Conservation (phyloP, 2,329 filamentous ascomycete genomes). For the Beauveria medogensis region DNA sequence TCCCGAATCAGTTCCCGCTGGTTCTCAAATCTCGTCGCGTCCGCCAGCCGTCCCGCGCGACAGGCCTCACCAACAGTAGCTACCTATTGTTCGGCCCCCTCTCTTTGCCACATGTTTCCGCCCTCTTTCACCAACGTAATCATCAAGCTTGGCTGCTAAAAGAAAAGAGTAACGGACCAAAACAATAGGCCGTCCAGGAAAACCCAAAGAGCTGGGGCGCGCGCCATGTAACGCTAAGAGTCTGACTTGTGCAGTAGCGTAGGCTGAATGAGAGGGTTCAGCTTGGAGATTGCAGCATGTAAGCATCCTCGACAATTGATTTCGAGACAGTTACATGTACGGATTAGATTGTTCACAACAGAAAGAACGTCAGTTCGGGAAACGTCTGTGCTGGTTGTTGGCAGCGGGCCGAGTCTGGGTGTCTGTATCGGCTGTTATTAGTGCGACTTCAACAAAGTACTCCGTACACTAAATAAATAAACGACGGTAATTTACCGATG, state of each 20-base stretch:
- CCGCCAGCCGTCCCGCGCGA: neutral
- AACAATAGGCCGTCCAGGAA: neutral
- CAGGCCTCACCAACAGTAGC: neutral
- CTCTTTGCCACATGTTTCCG: neutral
- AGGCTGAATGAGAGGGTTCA: neutral
- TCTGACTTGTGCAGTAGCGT: neutral
- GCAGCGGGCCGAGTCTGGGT: no score
- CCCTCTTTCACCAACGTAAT: neutral
- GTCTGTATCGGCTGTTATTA: neutral
- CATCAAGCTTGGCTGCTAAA: constrained; percentile 8
- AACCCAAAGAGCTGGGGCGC: neutral
- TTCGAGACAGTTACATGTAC: no score
- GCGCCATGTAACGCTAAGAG: constrained; percentile 2
- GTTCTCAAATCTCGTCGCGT: neutral
- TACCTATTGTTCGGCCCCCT: neutral
- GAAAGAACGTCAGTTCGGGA: no score
- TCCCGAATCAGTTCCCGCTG: neutral
- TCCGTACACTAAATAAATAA: neutral
- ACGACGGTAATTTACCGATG: neutral
- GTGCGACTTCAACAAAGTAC: neutral
- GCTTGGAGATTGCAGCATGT: no score
- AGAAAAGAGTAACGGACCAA: neutral
- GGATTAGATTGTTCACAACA: no score
- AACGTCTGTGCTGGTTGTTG: neutral
- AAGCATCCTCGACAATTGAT: no score